Conservation (phyloP, 768 basidiomycete species). For the Leccinum subgranulosum region DNA sequence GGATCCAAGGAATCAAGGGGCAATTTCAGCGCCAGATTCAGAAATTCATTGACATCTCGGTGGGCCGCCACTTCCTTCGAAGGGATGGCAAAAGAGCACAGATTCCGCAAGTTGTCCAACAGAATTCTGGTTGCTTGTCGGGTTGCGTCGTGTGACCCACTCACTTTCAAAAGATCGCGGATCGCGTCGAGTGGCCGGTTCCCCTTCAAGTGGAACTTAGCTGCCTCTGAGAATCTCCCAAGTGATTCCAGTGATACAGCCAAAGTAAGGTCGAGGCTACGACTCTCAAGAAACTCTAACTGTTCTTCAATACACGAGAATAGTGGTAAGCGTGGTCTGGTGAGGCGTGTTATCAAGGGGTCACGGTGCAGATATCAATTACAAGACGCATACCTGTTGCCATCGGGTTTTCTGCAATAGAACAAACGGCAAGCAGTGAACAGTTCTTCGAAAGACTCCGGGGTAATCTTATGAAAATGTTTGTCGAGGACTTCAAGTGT, state of each 20-base stretch:
- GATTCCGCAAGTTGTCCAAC: conserved; percentile 46
- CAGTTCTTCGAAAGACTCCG: conserved; percentile 35
- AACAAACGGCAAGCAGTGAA: conserved; percentile 42
- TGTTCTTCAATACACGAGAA: conserved; percentile 52
- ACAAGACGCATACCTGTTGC: conserved; percentile 15
- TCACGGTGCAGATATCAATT: not conserved
- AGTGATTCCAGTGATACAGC: conserved; percentile 42
- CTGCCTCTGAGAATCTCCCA: conserved; percentile 47
- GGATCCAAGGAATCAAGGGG: conserved; percentile 10
- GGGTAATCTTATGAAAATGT: conserved; percentile 32
- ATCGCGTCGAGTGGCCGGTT: conserved; percentile 49
- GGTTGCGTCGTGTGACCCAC: conserved; percentile 22
- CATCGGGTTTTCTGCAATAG: conserved; percentile 36
- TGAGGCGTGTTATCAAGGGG: not conserved
- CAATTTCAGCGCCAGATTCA: conserved; percentile 23
- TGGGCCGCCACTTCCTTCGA: not conserved
- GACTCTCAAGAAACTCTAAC: conserved; percentile 58
- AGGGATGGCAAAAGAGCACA: conserved; percentile 40
- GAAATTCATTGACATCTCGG: conserved; percentile 14
- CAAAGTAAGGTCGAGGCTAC: conserved; percentile 47
- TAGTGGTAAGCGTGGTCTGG: conserved; percentile 47
- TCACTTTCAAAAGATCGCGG: conserved; percentile 38
- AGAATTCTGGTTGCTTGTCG: conserved; percentile 38
- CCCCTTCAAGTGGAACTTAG: conserved; percentile 46
- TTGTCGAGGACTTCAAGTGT: conserved; percentile 44